phyloP scores from a whole-genome alignment of 345 rosid species.

The Eucalyptus grandis region DNA sequence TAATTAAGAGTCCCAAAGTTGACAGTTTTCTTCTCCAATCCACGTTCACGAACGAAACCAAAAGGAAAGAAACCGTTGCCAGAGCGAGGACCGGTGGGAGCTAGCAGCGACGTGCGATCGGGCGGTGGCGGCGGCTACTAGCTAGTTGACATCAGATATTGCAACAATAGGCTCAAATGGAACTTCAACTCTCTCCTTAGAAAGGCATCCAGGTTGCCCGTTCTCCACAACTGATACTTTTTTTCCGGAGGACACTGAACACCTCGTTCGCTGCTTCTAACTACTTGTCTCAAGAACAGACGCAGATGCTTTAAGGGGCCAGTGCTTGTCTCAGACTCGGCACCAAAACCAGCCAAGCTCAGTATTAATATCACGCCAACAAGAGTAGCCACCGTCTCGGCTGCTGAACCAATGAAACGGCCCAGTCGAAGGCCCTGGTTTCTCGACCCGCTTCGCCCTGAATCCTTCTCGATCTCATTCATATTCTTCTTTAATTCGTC shows the following conservation, averaged over 20 bases:
- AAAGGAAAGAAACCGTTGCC: no score
- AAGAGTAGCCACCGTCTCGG: slow-evolving; percentile 39
- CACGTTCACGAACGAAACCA: neutral
- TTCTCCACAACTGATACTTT: slow-evolving; percentile 40
- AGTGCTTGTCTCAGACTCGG: slow-evolving; percentile 13
- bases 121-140: no score
- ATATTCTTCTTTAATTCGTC: slow-evolving; percentile 8
- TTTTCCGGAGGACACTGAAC: slow-evolving; percentile 58
- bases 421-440: slow-evolving; percentile 22
- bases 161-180: slow-evolving; percentile 47
- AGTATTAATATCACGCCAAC: slow-evolving; percentile 41
- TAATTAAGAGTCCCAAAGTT: neutral
- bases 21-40: neutral
- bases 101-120: no score
- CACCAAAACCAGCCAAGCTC: slow-evolving; percentile 40
- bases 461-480: neutral
- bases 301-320: slow-evolving; percentile 9
- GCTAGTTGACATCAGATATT: slow-evolving; percentile 52
- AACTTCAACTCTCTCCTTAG: slow-evolving; percentile 68
- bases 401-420: slow-evolving; percentile 32
- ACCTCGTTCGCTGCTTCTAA: slow-evolving; percentile 11
- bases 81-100: no score
- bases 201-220: slow-evolving; percentile 67
- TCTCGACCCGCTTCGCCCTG: neutral
- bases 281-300: slow-evolving; percentile 19